phyloP scores from a whole-genome alignment of 768 basidiomycete species.

The Lactarius psammicola region DNA sequence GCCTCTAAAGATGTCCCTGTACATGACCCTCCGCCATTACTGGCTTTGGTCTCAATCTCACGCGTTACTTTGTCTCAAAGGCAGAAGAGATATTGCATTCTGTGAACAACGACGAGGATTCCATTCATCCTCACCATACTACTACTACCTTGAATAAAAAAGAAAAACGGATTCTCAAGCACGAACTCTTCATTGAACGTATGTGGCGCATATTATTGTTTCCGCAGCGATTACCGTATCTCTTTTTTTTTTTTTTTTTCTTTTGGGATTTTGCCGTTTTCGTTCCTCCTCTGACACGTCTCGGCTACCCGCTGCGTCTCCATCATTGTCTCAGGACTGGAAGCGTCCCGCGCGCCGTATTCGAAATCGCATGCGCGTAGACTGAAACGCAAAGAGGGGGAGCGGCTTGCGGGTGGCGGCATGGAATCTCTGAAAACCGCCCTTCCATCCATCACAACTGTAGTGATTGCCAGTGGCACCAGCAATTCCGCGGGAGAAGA shows the following conservation, averaged over 20 bases:
- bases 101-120: conserved; percentile 30
- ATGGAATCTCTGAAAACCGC: conserved; percentile 43
- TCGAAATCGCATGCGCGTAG: conserved; percentile 74
- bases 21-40: conserved; percentile 14
- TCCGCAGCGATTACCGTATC: conserved; percentile 6
- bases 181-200: conserved; percentile 70
- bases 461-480: neutral
- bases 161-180: conserved; percentile 62
- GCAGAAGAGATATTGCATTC: conserved; percentile 45
- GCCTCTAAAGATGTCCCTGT: conserved; percentile 44
- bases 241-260: neutral
- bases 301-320: conserved; percentile 5
- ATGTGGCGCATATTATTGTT: conserved; percentile 22
- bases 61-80: conserved; percentile 35
- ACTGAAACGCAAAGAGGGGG: conserved; percentile 63
- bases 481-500: conserved; percentile 24
- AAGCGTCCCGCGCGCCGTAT: conserved; percentile 50
- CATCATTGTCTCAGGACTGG: conserved; percentile 43
- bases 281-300: neutral
- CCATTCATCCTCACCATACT: conserved; percentile 29
- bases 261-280: neutral
- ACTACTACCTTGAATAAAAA: conserved; percentile 52
- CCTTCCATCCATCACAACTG: conserved; percentile 46
- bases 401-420: conserved; percentile 39
- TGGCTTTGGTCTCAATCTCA: conserved; percentile 1